These are phyloP conservation scores for Botryotinia convoluta DNA, from an alignment of 2,329 filamentous ascomycete species.

Conservation along the genomic window DNA sequence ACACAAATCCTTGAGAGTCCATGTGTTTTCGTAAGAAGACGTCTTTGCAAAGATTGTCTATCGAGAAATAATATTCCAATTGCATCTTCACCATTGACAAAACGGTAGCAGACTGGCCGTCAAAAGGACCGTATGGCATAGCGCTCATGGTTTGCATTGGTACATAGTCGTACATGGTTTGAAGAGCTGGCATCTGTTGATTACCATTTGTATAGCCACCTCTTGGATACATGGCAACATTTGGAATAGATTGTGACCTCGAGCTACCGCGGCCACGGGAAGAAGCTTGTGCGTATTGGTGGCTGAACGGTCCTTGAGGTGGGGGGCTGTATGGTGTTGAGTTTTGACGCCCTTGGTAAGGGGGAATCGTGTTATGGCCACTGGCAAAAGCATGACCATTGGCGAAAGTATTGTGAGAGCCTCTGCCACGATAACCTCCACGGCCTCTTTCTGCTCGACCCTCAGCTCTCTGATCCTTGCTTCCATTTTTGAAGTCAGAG, in stretches of 20 bases:
- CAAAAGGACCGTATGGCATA: slow-evolving; percentile 56
- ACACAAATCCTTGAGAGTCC: slow-evolving; percentile 93
- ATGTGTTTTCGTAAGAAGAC: slow-evolving; percentile 84
- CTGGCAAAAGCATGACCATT: slow-evolving; percentile 42
- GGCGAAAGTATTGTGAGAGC: slow-evolving; percentile 38
- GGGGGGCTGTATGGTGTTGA: slow-evolving; percentile 40
- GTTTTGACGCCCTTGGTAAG: slow-evolving; percentile 34
- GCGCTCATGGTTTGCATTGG: slow-evolving; percentile 56
- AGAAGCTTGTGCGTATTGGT: slow-evolving; percentile 37
- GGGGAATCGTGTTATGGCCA: slow-evolving; percentile 38
- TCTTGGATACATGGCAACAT: slow-evolving; percentile 49
- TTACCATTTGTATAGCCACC: slow-evolving; percentile 38
- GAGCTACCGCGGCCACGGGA: slow-evolving; percentile 48
- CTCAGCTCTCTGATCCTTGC: slow-evolving; percentile 38
- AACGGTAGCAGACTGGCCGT: slow-evolving; percentile 48
- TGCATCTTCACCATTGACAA: slow-evolving; percentile 45
- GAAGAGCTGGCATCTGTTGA: slow-evolving; percentile 43
- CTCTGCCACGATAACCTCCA: slow-evolving; percentile 47
- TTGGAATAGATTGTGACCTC: slow-evolving; percentile 61
- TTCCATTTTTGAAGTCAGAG: slow-evolving; percentile 31
- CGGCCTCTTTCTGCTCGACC: slow-evolving; percentile 43
- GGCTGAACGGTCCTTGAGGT: slow-evolving; percentile 39
- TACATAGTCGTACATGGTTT: slow-evolving; percentile 57
- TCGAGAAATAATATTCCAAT: slow-evolving; percentile 94
- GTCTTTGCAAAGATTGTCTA: slow-evolving; percentile 94